Conservation (phyloP, 1,284 basidiomycete species). For the Puccinia polysora region DNA sequence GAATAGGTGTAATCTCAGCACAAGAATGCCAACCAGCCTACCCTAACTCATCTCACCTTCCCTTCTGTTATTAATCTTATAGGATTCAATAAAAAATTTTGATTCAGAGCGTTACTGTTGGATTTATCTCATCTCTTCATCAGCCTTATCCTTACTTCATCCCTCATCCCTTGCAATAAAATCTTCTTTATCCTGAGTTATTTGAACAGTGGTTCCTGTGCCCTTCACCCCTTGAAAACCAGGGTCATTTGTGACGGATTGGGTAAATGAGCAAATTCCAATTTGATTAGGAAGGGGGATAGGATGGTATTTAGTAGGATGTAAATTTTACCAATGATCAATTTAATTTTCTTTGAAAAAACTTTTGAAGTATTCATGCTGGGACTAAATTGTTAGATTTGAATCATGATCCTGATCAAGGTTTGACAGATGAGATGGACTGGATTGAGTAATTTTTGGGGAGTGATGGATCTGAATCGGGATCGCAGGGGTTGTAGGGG, state of each 20-base stretch:
- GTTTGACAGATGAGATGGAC: background rate
- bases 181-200: too few relatives aligned
- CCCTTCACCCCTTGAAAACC: too few relatives aligned
- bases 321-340: constrained; percentile 21
- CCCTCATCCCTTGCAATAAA: too few relatives aligned
- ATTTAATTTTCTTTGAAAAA: constrained; percentile 25
- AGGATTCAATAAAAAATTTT: too few relatives aligned
- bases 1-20: too few relatives aligned
- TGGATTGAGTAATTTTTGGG: background rate
- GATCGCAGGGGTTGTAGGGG: background rate
- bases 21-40: too few relatives aligned
- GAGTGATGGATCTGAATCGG: background rate
- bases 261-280: background rate
- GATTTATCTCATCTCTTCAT: too few relatives aligned
- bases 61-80: too few relatives aligned
- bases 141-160: too few relatives aligned
- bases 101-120: too few relatives aligned
- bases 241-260: background rate
- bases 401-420: background rate
- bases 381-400: constrained; percentile 13
- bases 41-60: too few relatives aligned
- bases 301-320: constrained; percentile 14
- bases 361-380: background rate
- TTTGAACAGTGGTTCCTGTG: too few relatives aligned
- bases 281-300: constrained; percentile 11